Percentiles rank a stretch among this genome's conserved stretches.
Conservation (phyloP, 306 rosid genomes). For the Ormosia semicastrata region DNA sequence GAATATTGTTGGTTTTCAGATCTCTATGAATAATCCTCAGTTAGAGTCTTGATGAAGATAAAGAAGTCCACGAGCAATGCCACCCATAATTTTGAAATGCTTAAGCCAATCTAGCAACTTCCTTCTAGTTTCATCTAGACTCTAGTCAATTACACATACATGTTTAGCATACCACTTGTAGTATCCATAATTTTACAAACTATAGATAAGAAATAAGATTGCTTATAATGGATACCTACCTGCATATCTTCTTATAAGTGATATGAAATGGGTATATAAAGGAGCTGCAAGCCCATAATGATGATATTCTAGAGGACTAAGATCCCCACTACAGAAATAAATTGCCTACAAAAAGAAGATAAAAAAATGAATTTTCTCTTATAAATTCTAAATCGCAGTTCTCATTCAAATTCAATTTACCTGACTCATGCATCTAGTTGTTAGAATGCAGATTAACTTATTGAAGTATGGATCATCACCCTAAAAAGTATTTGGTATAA, state of each 20-base stretch:
- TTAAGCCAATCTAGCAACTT: no score
- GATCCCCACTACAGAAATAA: slow-evolving; percentile 96
- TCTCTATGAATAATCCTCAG: no score
- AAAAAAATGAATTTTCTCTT: slow-evolving; percentile 6
- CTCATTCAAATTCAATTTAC: slow-evolving; percentile 44
- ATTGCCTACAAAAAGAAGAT: slow-evolving; percentile 60
- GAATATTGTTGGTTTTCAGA: no score
- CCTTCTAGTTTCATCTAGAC: no score
- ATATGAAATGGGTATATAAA: slow-evolving; percentile 92
- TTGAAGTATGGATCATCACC: slow-evolving; percentile 96
- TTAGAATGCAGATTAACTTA: slow-evolving; percentile 84
- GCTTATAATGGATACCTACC: slow-evolving; percentile 49
- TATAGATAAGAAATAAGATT: no score
- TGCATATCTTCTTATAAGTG: slow-evolving; percentile 96
- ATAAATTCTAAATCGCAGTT: slow-evolving; percentile 9
- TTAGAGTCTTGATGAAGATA: no score
- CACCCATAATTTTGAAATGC: no score
- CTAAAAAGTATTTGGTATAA: slow-evolving; percentile 34
- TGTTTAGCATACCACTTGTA: no score
- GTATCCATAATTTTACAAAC: no score
- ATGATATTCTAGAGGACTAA: slow-evolving; percentile 86
- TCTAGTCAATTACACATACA: no score
- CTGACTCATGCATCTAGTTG: slow-evolving; percentile 99
- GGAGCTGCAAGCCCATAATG: slow-evolving; percentile 98
- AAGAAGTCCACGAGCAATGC: no score